Base-by-base conservation (phyloP, 225 moss, liverwort and hornwort genomes). In the Marchantia polymorpha region DNA sequence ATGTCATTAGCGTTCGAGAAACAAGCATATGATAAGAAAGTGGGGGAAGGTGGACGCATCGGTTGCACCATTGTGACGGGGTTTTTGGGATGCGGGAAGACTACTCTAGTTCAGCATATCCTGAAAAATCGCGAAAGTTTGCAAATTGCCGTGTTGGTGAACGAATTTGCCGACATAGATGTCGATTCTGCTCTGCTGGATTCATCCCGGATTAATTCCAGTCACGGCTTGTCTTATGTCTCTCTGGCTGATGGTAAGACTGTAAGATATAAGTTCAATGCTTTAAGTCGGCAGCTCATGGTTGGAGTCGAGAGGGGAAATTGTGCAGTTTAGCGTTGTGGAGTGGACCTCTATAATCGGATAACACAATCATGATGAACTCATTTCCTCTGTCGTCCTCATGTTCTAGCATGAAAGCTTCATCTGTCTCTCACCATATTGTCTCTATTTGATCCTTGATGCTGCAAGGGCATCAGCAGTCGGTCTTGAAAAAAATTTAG, bases 1-100 rank as follows among this genome's bases (percentile, higher is more conserved):
- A 87, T 87, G 87, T 84, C 79, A 9, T 23, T 84, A 82, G 87
- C 84, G 30, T 87, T 72, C 27, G 87, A 87, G 39, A 71, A 74
- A 54, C 79, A 27, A 48, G 63, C 69, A 29, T 87, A 76, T 39
- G 82, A 81, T 60, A 84, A 80, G 84, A 81, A 47, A 53, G 87
- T 81, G 46, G 87, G 84, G 3, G 75, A 76, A 27, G 84, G 84
- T 26, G 87, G 84, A n/a, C 84, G 87, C 1, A 75, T 84, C 23
- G 87, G 84, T 11, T 87, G 87, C 81, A 87, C 87, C 0, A 78
- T 87, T n/a, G 84, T 87, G n/a, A 87, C 87, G 19, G 87, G 87
- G 8, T 87, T 84, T 77, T 47, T 87, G 47, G 87, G 87, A 13
- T 81, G 87, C 48, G 87, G 87, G 27, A 84, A 87, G 64, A 87